phyloP scores from a whole-genome alignment of 441 rosid species.

The Pelargonium fulgidum region DNA sequence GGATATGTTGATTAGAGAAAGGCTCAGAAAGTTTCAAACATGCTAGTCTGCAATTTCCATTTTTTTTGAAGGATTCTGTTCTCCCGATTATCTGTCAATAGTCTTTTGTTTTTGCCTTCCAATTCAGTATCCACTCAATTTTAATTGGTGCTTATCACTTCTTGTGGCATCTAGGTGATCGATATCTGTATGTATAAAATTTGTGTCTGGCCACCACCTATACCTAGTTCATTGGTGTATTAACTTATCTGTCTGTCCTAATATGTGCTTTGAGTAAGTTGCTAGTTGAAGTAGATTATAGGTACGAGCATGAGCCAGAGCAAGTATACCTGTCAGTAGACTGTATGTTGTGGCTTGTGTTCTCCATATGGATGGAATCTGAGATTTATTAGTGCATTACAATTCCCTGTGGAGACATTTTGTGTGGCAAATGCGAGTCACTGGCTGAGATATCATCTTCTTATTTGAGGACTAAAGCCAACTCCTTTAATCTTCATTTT shows the following conservation, averaged over 20 bases:
- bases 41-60: neutral
- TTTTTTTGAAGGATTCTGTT: neutral
- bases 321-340: neutral
- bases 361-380: neutral
- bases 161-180: neutral
- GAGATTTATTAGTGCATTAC: neutral
- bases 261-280: neutral
- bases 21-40: neutral
- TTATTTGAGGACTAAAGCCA: neutral
- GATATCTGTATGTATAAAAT: neutral
- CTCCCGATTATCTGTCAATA: neutral
- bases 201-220: neutral
- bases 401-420: neutral
- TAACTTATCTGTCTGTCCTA: neutral
- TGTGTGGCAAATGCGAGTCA: neutral
- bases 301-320: neutral
- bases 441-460: neutral
- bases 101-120: neutral
- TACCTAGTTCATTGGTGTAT: neutral
- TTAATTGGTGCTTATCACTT: neutral
- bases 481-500: neutral
- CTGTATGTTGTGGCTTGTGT: neutral
- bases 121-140: neutral
- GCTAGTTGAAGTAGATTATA: conserved; percentile 3
- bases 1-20: neutral